Evolutionary conservation across 2,329 filamentous ascomycete genomes (phyloP).

Genomic region (Hymenoscyphus infarciens): DNA sequence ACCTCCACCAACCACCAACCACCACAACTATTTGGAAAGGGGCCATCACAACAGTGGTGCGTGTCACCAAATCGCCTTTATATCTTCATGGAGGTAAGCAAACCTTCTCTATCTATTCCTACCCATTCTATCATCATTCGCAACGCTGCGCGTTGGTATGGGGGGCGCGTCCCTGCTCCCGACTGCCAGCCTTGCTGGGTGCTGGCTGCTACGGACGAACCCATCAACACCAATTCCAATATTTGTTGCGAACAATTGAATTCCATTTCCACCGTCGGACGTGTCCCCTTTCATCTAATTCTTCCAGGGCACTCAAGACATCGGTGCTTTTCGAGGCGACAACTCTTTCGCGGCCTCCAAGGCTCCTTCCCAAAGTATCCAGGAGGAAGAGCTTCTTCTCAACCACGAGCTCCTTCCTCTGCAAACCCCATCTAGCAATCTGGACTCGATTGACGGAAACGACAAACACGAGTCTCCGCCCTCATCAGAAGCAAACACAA

Average conservation of each 20-base stretch:
- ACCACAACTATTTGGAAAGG: background rate
- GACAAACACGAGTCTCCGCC: background rate
- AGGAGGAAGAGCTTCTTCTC: background rate
- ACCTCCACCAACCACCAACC: background rate
- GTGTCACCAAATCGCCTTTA: background rate
- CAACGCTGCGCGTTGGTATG: no score
- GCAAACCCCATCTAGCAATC: background rate
- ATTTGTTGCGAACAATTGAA: no score
- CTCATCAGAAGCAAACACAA: background rate
- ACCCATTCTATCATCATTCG: no score
- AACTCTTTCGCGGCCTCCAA: background rate
- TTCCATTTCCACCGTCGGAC: no score
- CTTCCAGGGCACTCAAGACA: no score
- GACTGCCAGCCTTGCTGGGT: background rate
- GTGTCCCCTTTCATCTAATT: no score
- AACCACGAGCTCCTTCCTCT: background rate
- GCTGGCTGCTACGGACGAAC: background rate
- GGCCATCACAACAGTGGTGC: background rate
- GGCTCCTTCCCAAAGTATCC: background rate
- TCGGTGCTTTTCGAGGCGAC: background rate
- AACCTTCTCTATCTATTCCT: no score
- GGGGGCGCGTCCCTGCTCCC: no score
- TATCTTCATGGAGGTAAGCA: constrained; percentile 2
- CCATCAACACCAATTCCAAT: no score
- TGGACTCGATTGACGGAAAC: background rate